Base-by-base conservation (phyloP, 1,284 basidiomycete species). In the Ganoderma leucocontextum region DNA sequence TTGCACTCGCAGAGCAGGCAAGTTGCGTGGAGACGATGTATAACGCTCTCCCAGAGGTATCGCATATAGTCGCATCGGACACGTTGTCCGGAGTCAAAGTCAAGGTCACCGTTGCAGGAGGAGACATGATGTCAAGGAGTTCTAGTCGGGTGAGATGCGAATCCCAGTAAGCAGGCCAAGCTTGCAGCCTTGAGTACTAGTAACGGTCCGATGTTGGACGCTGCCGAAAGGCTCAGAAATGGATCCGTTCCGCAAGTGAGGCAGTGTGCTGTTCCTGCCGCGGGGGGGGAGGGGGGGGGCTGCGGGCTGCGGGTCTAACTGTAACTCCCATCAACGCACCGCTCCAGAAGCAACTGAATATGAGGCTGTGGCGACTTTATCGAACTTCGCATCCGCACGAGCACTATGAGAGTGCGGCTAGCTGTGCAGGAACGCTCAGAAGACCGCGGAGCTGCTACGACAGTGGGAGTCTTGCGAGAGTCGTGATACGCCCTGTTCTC, bases 41-140 rank as follows among this genome's bases (percentile, higher is more conserved):
- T 22, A 59, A 19, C 36, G 36, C 57, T 38, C 10, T 33, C n/a
- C 57, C 36, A 33, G 29, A 35, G n/a, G 55, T 38, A 67, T 81
- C 77, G 58, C 74, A 72, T 72, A 85, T 79, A 22, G 75, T 79
- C n/a, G 81, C 81, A 67, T 84, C 82, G 70, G 76, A 82, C 29
- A 82, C 82, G 71, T 84, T 83, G 73, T 85, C 83, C 4, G 77
- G 79, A 38, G 78, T 69, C 55, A 85, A 73, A 10, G 77, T 75
- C 36, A 85, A 79, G 29, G 70, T 74, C 52, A 10, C 38, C 6
- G 33, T 59, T 17, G 57, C 10, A 52, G 47, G 47, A 10, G 47
- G 13, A 13, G 22, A 25, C 47, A 52, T 55, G 53, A 10, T 35
- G 53, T 55, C 33, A 9, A 17, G 53, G 25, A 19, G 12, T 17